phyloP scores from a whole-genome alignment of 129 eudicot species.

The Flaveria linearis region DNA sequence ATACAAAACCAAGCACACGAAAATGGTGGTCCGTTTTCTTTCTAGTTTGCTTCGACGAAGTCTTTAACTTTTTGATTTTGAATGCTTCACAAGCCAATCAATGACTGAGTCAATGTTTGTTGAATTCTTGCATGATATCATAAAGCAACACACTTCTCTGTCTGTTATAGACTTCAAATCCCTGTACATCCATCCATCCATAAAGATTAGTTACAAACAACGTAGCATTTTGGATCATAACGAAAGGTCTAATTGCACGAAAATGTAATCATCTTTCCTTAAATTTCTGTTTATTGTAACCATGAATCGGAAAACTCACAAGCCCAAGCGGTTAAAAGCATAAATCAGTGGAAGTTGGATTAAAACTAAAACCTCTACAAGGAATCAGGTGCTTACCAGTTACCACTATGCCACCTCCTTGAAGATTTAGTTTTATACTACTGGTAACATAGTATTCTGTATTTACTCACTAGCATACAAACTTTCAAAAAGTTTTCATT shows the following conservation, averaged over 20 bases:
- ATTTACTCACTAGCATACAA: no score
- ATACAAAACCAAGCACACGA: conserved; percentile 28
- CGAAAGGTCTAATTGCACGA: background rate
- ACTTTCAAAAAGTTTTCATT: no score
- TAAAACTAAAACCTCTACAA: no score
- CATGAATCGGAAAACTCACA: no score
- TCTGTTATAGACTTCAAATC: conserved; percentile 53
- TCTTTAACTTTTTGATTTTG: conserved; percentile 37
- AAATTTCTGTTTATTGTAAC: no score
- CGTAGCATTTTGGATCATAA: background rate
- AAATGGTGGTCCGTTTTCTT: conserved; percentile 12
- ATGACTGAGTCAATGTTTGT: conserved; percentile 51
- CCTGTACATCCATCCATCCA: conserved; percentile 89
- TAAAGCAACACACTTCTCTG: conserved; percentile 57
- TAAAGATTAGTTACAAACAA: conserved; percentile 55
- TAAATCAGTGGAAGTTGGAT: no score
- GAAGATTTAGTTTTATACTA: no score
- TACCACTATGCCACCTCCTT: no score
- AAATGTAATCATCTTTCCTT: background rate
- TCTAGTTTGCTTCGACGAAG: conserved; percentile 35
- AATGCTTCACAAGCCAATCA: conserved; percentile 58
- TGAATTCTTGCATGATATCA: conserved; percentile 66
- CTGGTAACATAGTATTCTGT: no score
- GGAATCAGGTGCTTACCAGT: no score
- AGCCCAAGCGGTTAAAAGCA: no score